A percentile compares a stretch with the other conserved stretches of the same genome.
Evolutionary conservation across 2,329 filamentous ascomycete genomes (phyloP).

Genomic region (Cercospora zeina): DNA sequence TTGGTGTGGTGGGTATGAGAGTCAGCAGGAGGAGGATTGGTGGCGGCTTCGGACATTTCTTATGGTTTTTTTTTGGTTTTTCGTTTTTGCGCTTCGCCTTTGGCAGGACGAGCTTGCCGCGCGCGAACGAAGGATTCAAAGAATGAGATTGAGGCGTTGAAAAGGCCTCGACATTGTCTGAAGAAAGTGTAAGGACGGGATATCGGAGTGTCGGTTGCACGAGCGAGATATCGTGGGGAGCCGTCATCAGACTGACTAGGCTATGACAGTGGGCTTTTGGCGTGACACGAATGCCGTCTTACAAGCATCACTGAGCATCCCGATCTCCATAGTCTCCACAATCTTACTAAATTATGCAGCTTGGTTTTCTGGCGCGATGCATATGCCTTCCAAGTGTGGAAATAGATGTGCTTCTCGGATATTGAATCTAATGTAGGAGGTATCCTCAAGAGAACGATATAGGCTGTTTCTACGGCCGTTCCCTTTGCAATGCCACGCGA

Average conservation of each 20-base stretch:
- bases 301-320: not conserved
- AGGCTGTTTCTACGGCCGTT: too few species aligned
- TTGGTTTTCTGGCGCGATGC: not conserved
- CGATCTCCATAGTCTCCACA: not conserved
- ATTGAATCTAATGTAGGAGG: too few species aligned
- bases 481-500: too few species aligned
- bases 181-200: not conserved
- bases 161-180: not conserved
- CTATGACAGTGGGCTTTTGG: not conserved
- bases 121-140: not conserved
- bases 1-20: not conserved
- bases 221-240: conserved; percentile 6
- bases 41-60: not conserved
- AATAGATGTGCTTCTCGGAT: not conserved
- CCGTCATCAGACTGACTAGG: not conserved
- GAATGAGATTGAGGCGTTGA: not conserved
- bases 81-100: too few species aligned
- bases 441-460: too few species aligned
- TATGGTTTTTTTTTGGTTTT: too few species aligned
- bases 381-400: not conserved
- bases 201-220: not conserved
- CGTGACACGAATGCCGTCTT: not conserved
- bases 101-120: not conserved
- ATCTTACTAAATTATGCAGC: not conserved
- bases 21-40: not conserved